Conservation (phyloP, 2,329 filamentous ascomycete species). For the Phialemonium atrogriseum region DNA sequence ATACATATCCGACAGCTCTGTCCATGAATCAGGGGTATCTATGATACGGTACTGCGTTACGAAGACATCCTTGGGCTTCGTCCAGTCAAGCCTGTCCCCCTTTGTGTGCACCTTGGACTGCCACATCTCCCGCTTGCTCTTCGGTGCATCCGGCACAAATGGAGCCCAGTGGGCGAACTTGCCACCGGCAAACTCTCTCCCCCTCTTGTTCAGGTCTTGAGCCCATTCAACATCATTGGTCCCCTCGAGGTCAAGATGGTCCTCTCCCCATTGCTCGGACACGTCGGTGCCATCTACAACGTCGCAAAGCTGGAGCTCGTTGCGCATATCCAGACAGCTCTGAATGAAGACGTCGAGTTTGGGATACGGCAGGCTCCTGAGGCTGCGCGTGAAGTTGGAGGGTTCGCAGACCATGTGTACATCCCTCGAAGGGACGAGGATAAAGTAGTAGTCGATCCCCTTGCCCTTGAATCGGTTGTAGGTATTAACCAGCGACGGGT, state of each 20-base stretch:
- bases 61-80: not conserved
- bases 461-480: not conserved
- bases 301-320: not conserved
- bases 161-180: too few species aligned
- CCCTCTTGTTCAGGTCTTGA: not conserved
- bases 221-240: constrained; percentile 1
- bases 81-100: constrained; percentile 1
- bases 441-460: not conserved
- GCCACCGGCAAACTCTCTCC: not conserved
- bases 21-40: not conserved
- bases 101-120: not conserved
- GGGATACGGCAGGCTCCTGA: not conserved
- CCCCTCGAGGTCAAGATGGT: constrained; percentile 1
- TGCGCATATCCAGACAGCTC: not conserved
- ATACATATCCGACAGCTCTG: too few species aligned
- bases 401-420: not conserved
- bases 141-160: too few species aligned
- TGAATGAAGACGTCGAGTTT: constrained; percentile 2
- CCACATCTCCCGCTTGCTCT: constrained; percentile 1
- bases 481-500: not conserved
- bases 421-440: not conserved
- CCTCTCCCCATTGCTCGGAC: constrained; percentile 1
- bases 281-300: constrained; percentile 1
- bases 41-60: not conserved
- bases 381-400: not conserved